These are phyloP conservation scores for Xylaria bambusicola DNA, from an alignment of 495 filamentous ascomycete species.

Conservation along the genomic window DNA sequence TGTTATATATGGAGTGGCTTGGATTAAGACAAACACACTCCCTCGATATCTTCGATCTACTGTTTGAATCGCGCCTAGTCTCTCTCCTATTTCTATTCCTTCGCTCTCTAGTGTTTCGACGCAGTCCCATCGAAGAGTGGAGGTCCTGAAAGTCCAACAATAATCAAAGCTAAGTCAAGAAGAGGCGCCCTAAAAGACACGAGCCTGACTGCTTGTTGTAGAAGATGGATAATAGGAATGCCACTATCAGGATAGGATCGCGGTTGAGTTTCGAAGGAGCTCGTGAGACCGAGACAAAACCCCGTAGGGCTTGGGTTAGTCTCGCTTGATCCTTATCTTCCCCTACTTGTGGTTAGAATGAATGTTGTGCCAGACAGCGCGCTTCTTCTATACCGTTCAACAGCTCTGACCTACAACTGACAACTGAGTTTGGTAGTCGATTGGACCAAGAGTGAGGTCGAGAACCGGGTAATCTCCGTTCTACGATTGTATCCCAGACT, in stretches of 20 bases:
- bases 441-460: background rate
- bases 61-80: constrained; percentile 8
- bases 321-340: background rate
- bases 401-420: background rate
- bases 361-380: background rate
- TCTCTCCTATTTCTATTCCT: constrained; percentile 18
- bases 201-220: background rate
- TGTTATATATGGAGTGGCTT: too few relatives aligned
- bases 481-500: background rate
- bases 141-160: background rate
- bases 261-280: background rate
- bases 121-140: constrained; percentile 16
- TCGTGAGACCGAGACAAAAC: background rate
- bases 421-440: constrained; percentile 1
- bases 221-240: background rate
- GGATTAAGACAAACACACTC: background rate
- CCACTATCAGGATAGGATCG: background rate
- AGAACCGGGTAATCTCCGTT: background rate
- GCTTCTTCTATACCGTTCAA: background rate
- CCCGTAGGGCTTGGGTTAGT: background rate
- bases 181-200: constrained; percentile 22
- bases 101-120: constrained; percentile 4
- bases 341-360: background rate
- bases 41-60: background rate
- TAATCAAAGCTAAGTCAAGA: constrained; percentile 6